Evolutionary conservation across 2,329 filamentous ascomycete species (phyloP).

Genomic region (Ascocoryne sarcoides): DNA sequence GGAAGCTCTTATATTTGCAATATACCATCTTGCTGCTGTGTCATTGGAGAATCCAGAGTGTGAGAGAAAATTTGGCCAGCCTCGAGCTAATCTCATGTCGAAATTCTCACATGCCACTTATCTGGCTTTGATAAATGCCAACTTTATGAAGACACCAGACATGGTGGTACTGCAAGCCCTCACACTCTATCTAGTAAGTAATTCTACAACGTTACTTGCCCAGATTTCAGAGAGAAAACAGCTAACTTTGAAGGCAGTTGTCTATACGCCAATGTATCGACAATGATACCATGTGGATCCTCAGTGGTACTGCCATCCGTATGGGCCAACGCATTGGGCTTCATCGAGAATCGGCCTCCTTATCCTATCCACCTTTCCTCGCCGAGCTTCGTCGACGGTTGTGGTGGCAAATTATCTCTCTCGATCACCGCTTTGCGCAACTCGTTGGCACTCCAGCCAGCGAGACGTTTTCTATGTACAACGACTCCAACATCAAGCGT

Average conservation of each 20-base stretch:
- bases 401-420: constrained; percentile 51
- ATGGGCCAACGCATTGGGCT: constrained; percentile 36
- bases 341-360: constrained; percentile 35
- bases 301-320: constrained; percentile 33
- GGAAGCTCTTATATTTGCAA: constrained; percentile 3
- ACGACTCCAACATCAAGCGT: constrained; percentile 29
- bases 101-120: constrained; percentile 44
- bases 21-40: constrained; percentile 3
- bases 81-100: constrained; percentile 9
- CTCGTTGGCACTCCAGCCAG: constrained; percentile 40
- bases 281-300: constrained; percentile 44
- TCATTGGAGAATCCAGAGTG: constrained; percentile 1
- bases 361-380: constrained; percentile 48
- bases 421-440: constrained; percentile 48
- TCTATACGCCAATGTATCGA: constrained; percentile 16
- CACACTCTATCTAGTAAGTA: constrained; percentile 42
- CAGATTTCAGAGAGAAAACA: background rate
- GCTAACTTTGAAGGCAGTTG: background rate
- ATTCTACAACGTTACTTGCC: constrained; percentile 30
- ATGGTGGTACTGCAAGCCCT: constrained; percentile 50
- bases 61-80: background rate
- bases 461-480: constrained; percentile 38
- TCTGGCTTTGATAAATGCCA: constrained; percentile 47
- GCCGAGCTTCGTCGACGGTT: constrained; percentile 51
- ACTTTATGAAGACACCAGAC: constrained; percentile 49